phyloP scores from a whole-genome alignment of 2,329 filamentous ascomycete species.

The Akanthomyces lecanii region DNA sequence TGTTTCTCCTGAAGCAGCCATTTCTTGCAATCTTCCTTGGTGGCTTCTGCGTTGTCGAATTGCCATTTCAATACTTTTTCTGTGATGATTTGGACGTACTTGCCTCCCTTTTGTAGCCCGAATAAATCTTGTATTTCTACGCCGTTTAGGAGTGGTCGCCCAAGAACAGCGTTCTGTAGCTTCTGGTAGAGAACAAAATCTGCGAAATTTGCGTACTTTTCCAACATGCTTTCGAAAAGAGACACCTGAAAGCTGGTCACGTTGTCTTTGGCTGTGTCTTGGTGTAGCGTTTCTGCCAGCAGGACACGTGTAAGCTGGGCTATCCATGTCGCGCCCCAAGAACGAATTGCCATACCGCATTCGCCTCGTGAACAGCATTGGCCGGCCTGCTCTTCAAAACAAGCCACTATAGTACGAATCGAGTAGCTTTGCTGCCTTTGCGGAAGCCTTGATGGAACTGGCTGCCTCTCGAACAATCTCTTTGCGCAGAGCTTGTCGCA shows the following conservation, averaged over 20 bases:
- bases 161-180: conserved; percentile 14
- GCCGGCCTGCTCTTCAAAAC: not conserved
- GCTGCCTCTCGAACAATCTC: conserved; percentile 18
- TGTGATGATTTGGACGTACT: conserved; percentile 16
- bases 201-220: conserved; percentile 15
- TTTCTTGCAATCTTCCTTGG: conserved; percentile 15
- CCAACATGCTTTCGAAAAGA: too few relatives aligned
- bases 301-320: conserved; percentile 19
- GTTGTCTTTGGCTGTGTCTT: not conserved
- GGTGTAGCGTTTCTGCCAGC: conserved; percentile 11
- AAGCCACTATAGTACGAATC: conserved; percentile 1
- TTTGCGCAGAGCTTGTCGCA: conserved; percentile 11
- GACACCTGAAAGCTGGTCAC: too few relatives aligned
- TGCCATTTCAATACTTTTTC: conserved; percentile 19
- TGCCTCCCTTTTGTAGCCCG: conserved; percentile 16
- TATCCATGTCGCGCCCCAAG: conserved; percentile 20
- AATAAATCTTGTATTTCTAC: conserved; percentile 18
- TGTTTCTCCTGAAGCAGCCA: conserved; percentile 15
- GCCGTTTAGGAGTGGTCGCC: conserved; percentile 18
- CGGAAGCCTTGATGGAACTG: conserved; percentile 13
- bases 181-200: conserved; percentile 11
- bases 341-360: conserved; percentile 21
- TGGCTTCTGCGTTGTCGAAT: conserved; percentile 17
- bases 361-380: conserved; percentile 10
- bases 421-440: conserved; percentile 16